Percentiles rank a stretch among this genome's conserved stretches.
These are phyloP conservation scores for Lasiosphaeriaceae sp. DNA, from an alignment of 495 filamentous ascomycete genomes.

Conservation along the genomic window DNA sequence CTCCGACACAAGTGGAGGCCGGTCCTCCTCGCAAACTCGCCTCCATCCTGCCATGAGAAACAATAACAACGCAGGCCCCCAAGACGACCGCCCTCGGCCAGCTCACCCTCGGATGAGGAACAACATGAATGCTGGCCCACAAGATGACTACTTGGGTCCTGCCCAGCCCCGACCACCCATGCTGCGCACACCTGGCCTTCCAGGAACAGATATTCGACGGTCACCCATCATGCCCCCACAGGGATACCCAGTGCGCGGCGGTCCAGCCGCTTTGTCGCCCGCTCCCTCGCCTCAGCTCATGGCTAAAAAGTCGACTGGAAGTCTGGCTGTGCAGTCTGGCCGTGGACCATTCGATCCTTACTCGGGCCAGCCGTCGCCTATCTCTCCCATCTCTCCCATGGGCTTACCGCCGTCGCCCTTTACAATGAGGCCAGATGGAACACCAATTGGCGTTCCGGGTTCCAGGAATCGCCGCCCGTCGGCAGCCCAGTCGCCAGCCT, in stretches of 20 bases:
- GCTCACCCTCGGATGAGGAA: too few relatives aligned
- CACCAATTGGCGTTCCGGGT: conserved; percentile 27
- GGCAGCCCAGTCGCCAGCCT: conserved; percentile 44
- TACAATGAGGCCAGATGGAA: conserved; percentile 12
- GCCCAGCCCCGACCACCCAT: conserved; percentile 25
- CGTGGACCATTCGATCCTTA: conserved; percentile 27
- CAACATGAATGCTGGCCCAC: too few relatives aligned
- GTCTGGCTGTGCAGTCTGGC: conserved; percentile 27
- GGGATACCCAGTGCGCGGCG: conserved; percentile 38
- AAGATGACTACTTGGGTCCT: too few relatives aligned
- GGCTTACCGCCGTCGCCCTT: conserved; percentile 27
- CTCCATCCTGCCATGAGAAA: conserved; percentile 29
- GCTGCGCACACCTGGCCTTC: conserved; percentile 42
- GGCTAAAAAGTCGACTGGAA: conserved; percentile 25
- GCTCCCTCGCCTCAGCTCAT: conserved; percentile 25
- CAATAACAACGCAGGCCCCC: conserved; percentile 40
- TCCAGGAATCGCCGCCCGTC: conserved; percentile 30
- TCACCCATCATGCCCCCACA: conserved; percentile 47
- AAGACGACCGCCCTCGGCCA: conserved; percentile 35
- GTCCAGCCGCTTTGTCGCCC: conserved; percentile 14
- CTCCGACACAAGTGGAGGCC: conserved; percentile 52
- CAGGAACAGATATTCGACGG: conserved; percentile 40
- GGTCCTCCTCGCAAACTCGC: conserved; percentile 49
- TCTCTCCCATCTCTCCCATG: conserved; percentile 42
- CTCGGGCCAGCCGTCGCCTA: conserved; percentile 44